These are phyloP conservation scores for Camellia oleifera DNA, from an alignment of 179 eudicot species.

Conservation along the genomic window DNA sequence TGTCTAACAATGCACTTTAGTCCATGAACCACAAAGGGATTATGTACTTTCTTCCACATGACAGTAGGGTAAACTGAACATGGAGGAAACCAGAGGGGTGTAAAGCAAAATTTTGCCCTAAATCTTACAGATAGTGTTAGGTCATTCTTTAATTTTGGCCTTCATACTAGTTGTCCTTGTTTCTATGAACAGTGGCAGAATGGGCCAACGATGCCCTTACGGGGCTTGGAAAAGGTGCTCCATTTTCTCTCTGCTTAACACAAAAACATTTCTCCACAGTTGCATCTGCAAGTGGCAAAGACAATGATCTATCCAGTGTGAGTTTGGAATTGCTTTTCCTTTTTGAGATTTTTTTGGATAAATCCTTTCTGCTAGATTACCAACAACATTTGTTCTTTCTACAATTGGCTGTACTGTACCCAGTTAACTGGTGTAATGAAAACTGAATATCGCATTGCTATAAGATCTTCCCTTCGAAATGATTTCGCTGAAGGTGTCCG, in stretches of 20 bases:
- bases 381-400: conserved; percentile 4
- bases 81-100: too few species aligned
- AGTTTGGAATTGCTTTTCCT: conserved; percentile 16
- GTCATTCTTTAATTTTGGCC: not conserved
- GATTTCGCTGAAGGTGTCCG: conserved; percentile 96
- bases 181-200: conserved; percentile 55
- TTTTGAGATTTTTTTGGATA: not conserved
- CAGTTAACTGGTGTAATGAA: conserved; percentile 91
- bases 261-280: conserved; percentile 74
- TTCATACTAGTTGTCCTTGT: not conserved
- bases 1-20: too few species aligned
- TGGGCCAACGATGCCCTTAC: conserved; percentile 91
- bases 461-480: conserved; percentile 73
- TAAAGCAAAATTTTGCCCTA: too few species aligned
- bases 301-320: conserved; percentile 59
- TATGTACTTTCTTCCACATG: too few species aligned
- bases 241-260: conserved; percentile 74
- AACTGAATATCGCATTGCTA: conserved; percentile 84
- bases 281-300: conserved; percentile 62
- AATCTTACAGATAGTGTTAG: too few species aligned
- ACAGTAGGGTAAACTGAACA: too few species aligned
- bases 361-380: not conserved
- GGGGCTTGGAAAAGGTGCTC: conserved; percentile 81
- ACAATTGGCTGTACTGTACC: conserved; percentile 15
- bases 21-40: too few species aligned